These are phyloP conservation scores for Inga leiocalycina DNA, from an alignment of 306 rosid species.

Conservation along the genomic window DNA sequence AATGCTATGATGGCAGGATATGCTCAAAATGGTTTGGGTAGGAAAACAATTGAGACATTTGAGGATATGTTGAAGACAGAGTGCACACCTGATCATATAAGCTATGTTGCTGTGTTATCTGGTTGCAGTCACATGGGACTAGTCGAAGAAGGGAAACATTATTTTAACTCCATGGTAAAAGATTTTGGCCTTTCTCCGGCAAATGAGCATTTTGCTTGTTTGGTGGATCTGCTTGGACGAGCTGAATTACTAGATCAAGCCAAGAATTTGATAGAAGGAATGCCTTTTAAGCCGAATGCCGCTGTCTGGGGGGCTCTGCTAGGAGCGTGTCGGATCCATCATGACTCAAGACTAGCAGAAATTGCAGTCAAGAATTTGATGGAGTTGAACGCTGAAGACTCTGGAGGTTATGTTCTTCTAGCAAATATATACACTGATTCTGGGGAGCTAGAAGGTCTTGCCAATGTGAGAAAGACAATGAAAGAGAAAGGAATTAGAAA, in stretches of 20 bases:
- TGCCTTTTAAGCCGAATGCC: slow-evolving; percentile 49
- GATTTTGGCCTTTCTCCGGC: slow-evolving; percentile 44
- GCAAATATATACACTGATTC: slow-evolving; percentile 44
- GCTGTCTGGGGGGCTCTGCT: slow-evolving; percentile 50
- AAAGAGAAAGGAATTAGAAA: slow-evolving; percentile 12
- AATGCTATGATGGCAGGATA: slow-evolving; percentile 22
- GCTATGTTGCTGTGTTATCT: slow-evolving; percentile 48
- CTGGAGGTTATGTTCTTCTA: slow-evolving; percentile 44
- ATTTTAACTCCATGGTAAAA: slow-evolving; percentile 47
- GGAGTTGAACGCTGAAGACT: slow-evolving; percentile 35
- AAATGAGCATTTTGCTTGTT: slow-evolving; percentile 50
- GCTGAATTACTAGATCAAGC: slow-evolving; percentile 50
- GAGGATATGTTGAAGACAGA: slow-evolving; percentile 41
- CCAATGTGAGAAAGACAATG: slow-evolving; percentile 33
- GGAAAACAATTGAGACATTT: slow-evolving; percentile 42
- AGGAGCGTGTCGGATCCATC: slow-evolving; percentile 44
- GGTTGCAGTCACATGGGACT: slow-evolving; percentile 58
- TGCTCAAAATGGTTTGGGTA: slow-evolving; percentile 55
- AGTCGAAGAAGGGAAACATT: slow-evolving; percentile 37
- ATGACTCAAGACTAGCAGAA: slow-evolving; percentile 45
- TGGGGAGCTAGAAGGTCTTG: slow-evolving; percentile 43
- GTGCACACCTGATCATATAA: slow-evolving; percentile 48
- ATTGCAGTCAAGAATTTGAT: slow-evolving; percentile 36
- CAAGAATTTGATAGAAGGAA: slow-evolving; percentile 43
- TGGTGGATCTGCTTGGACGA: slow-evolving; percentile 59